Evolutionary conservation across 1,139 yeast species (phyloP), one percentile per base, ranked within the genome.

Genomic region (Protomyces arabidopsidicola): DNA sequence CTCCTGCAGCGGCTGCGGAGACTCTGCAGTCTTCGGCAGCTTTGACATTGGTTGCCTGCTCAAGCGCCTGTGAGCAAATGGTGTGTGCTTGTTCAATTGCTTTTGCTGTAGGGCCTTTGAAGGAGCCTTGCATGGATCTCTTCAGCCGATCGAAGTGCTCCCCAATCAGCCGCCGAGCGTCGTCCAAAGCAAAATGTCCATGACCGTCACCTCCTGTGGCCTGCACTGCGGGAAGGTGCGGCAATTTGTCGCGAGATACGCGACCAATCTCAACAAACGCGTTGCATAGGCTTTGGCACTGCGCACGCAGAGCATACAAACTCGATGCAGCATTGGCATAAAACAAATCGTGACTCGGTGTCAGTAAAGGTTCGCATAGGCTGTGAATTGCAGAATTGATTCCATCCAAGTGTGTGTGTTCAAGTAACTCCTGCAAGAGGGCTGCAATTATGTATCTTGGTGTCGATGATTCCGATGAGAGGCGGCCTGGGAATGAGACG

Each of bases 131-230:
- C 70, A 95, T 76, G 9, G 81, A 73, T 66, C 83, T 84, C 68
- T 84, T 78, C 68, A 90, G 76, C 71, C 87, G 87, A 20, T 82
- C 83, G 73, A 83, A 90, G 4, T 85, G 82, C 60, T 86, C 90
- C 60, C 78, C 78, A 38, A 86, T 78, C 8, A 91, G 81, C 68
- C 83, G 82, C 66, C 87, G 87, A 0, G 97, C 98, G 69, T 84
- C 83, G 52, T 82, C 87, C 56, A 93, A 74, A 10, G 90, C 83
- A 75, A 95, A 95, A 69, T 87, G 91, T 3, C 98, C 96, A 68
- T 89, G 96, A 1, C 85, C 80, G 72, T 93, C 98, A 1, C 85
- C 80, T 72, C 93, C 98, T 42, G 98, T 98, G 74, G 90, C 95
- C 3, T 91, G 97, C 18, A 91, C 85, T 4, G 90, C 85, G 0